Evolutionary conservation across 305 asterid species (phyloP).

Genomic region (Fraxinus platypoda): DNA sequence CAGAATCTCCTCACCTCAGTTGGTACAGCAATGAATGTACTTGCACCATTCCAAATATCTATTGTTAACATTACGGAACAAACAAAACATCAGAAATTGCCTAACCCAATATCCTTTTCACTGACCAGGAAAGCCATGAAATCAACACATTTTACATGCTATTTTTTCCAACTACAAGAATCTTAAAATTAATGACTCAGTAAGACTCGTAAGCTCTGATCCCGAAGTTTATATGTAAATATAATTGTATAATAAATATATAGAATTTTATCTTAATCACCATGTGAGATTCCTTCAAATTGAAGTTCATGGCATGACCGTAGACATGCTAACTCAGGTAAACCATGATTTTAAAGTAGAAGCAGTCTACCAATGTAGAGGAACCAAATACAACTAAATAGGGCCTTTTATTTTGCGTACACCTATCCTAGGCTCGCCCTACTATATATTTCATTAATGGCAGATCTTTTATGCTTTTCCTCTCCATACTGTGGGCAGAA

Average conservation of each 20-base stretch:
- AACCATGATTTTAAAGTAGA: not conserved
- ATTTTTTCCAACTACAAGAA: not conserved
- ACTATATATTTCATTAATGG: not conserved
- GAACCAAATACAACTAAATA: not conserved
- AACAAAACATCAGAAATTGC: slow-evolving; percentile 3
- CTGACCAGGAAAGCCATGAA: not conserved
- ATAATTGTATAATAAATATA: not conserved
- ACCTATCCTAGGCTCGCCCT: not conserved
- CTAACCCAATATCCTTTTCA: not conserved
- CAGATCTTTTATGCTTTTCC: not conserved
- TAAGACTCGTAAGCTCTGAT: not conserved
- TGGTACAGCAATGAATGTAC: not conserved
- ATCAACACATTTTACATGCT: not conserved
- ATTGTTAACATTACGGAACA: not conserved
- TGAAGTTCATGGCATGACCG: not conserved
- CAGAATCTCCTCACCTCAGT: slow-evolving; percentile 24
- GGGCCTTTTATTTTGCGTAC: not conserved
- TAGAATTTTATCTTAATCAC: not conserved
- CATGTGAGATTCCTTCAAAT: not conserved
- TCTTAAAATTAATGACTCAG: not conserved
- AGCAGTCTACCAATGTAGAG: not conserved
- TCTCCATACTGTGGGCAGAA: not conserved
- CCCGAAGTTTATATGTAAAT: not conserved
- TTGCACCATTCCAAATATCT: slow-evolving; percentile 14
- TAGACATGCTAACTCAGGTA: not conserved